Percentiles rank a stretch among this genome's conserved stretches.
phyloP scores from a whole-genome alignment of 768 basidiomycete species.

The Lanmaoa rubissima region DNA sequence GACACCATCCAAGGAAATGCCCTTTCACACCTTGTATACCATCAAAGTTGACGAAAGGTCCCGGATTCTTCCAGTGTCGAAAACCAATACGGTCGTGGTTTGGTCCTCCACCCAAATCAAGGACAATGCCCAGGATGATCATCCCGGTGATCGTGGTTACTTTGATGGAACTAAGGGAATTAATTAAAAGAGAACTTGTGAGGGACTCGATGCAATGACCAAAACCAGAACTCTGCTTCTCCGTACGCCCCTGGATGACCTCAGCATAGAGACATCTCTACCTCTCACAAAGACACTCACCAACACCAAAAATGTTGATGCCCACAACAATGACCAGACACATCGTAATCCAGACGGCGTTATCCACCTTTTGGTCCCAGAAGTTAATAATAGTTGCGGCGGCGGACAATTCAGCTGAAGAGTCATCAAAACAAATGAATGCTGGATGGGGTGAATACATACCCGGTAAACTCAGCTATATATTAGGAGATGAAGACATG shows the following conservation, averaged over 20 bases:
- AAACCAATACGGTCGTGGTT: conserved; percentile 47
- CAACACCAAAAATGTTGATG: conserved; percentile 40
- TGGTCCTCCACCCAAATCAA: conserved; percentile 52
- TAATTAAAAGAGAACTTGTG: not conserved
- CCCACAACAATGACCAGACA: conserved; percentile 45
- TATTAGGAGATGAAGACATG: not conserved
- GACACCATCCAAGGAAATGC: conserved; percentile 47
- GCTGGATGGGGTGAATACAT: not conserved
- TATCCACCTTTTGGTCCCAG: conserved; percentile 38
- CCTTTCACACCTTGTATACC: conserved; percentile 41
- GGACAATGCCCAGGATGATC: conserved; percentile 43
- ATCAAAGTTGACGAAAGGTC: conserved; percentile 48
- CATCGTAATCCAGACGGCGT: conserved; percentile 50
- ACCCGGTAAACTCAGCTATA: conserved; percentile 19
- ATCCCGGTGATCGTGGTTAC: conserved; percentile 43
- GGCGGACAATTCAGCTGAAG: conserved; percentile 42
- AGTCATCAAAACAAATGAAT: not conserved
- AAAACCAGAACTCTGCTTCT: conserved; percentile 47
- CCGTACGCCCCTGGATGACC: conserved; percentile 33
- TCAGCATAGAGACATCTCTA: not conserved
- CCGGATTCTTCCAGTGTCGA: conserved; percentile 49
- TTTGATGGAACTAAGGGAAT: conserved; percentile 44
- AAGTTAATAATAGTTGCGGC: conserved; percentile 49
- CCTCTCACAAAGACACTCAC: conserved; percentile 13
- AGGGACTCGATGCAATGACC: conserved; percentile 10